These are phyloP conservation scores for Allium fistulosum DNA, from an alignment of 106 monocot species.

Conservation along the genomic window DNA sequence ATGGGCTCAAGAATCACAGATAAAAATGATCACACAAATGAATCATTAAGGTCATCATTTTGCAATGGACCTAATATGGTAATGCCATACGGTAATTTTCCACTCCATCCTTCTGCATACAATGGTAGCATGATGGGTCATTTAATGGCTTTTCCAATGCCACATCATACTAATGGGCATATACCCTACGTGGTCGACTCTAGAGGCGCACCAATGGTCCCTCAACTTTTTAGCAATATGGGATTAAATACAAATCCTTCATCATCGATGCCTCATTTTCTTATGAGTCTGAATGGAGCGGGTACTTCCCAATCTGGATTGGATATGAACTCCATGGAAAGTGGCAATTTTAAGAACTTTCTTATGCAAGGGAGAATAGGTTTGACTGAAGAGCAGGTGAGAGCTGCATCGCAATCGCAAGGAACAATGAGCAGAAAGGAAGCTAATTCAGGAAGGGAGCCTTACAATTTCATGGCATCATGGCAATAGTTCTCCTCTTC, in stretches of 20 bases:
- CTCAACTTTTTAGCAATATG: constrained; percentile 31
- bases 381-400: constrained; percentile 25
- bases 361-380: constrained; percentile 28
- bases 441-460: constrained; percentile 49
- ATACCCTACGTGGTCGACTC: constrained; percentile 49
- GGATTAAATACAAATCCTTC: constrained; percentile 6
- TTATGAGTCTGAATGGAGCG: constrained; percentile 27
- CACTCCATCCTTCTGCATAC: constrained; percentile 28
- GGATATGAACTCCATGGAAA: constrained; percentile 55
- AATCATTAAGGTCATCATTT: neutral
- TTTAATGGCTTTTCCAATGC: constrained; percentile 31
- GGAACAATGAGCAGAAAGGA: constrained; percentile 45
- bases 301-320: constrained; percentile 23
- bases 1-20: constrained; percentile 58
- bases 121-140: constrained; percentile 16
- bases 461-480: constrained; percentile 32
- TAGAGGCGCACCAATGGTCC: constrained; percentile 28
- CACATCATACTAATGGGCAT: constrained; percentile 35
- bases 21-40: constrained; percentile 17
- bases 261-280: constrained; percentile 23
- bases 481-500: constrained; percentile 12
- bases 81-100: constrained; percentile 32
- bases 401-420: constrained; percentile 20
- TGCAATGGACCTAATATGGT: constrained; percentile 7
- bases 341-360: constrained; percentile 26